Base-by-base conservation (phyloP, 306 rosid genomes). In the Rubus idaeus region DNA sequence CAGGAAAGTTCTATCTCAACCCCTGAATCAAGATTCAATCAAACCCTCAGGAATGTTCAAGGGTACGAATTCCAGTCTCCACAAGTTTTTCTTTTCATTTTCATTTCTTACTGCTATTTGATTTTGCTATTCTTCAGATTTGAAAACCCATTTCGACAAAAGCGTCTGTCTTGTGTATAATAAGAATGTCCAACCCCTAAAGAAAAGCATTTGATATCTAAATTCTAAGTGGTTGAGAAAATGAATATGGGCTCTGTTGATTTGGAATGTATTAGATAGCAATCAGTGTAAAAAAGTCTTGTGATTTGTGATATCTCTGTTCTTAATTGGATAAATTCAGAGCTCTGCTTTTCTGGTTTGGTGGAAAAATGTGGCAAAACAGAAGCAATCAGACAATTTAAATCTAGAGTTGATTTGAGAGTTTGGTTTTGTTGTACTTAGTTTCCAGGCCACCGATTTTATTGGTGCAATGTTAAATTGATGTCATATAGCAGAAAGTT, bases 21-120 rank as follows among this genome's bases (percentile, higher is more conserved):
- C 77, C 78, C 77, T 2, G 98, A 91, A 76, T 89, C 97, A 37
- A 88, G 98, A 82, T 91, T 94, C 86, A 91, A 83, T 68, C 98
- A 94, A 83, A 94, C 97, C 78, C 96, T 94, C 82, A 77, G 93
- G 75, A 91, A 87, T 87, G 98, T 94, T 64, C 98, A 91, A 89
- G 96, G 98, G 97, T 91, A 82, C 26, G 21, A 62, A 37, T 78
- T 44, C 13, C 56, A 26, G 47, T 81, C 37, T 68, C 61, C 63
- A 14, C 9, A 21, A 55, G 35, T 30, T 13, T 76, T 21, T 47
- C 35, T 55, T 52, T 60, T 44, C 45, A 3, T 79, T 87, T 63
- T 62, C 41, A 26, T 67, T 14, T 47, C 23, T 37, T 68, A 16
- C 49, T 73, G 51, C 8, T 68, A 1, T 23, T 73, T 77, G 66